Conservation (phyloP, 2,329 filamentous ascomycete species). For the Colletotrichum australisinense region DNA sequence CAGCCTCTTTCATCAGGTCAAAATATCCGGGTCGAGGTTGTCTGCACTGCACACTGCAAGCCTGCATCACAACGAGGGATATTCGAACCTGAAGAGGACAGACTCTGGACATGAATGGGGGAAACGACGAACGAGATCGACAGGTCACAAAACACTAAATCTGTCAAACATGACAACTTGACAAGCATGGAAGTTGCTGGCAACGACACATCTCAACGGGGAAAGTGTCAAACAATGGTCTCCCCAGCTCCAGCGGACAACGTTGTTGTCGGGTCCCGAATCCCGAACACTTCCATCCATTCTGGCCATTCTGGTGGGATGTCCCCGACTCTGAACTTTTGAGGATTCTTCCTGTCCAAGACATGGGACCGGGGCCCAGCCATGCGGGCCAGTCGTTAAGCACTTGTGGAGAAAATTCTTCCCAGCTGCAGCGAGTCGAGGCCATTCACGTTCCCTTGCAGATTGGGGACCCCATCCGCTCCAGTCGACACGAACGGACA, state of each 20-base stretch:
- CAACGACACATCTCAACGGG: neutral
- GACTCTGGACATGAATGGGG: no score
- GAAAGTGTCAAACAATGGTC: neutral
- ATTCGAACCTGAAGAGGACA: no score
- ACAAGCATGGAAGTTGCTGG: slow-evolving; percentile 2
- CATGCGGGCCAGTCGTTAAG: neutral
- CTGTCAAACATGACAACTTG: slow-evolving; percentile 1
- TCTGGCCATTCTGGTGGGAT: neutral
- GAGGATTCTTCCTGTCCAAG: neutral
- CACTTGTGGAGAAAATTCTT: neutral
- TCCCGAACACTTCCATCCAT: neutral
- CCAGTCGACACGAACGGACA: slow-evolving; percentile 22
- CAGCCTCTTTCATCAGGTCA: neutral
- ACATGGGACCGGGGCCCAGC: neutral
- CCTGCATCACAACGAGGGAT: neutral
- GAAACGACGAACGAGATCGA: neutral
- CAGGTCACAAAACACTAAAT: neutral
- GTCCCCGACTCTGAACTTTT: neutral
- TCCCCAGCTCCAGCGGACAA: neutral
- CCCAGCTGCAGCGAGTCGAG: slow-evolving; percentile 12
- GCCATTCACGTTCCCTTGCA: slow-evolving; percentile 23
- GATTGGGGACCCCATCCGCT: slow-evolving; percentile 9
- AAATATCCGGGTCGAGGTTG: neutral
- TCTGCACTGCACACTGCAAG: neutral
- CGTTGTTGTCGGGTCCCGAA: neutral